A percentile compares a stretch with the other conserved stretches of the same genome.
Evolutionary conservation across 1,284 basidiomycete species (phyloP).

Genomic region (Cryptococcus wingfieldii): DNA sequence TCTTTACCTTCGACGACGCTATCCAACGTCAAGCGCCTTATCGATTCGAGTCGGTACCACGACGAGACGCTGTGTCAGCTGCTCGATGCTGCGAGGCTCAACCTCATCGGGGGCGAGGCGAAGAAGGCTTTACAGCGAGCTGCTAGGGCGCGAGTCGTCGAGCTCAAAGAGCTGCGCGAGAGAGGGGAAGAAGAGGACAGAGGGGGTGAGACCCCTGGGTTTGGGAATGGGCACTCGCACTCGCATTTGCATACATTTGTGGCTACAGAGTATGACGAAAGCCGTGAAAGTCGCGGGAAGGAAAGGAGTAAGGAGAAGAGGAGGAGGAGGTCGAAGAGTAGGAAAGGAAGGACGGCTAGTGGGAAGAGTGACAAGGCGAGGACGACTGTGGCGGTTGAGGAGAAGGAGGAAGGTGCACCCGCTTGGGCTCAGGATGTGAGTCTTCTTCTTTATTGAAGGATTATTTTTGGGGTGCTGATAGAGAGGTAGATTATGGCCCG

Average conservation of each 20-base stretch:
- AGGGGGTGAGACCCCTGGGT: neutral
- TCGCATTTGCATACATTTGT: neutral
- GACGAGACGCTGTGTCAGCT: constrained; percentile 48
- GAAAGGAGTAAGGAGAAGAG: neutral
- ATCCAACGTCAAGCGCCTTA: constrained; percentile 36
- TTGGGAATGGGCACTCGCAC: neutral
- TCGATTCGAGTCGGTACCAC: constrained; percentile 41
- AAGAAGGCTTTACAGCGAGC: constrained; percentile 45
- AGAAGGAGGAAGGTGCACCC: constrained; percentile 14
- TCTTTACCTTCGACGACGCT: constrained; percentile 34
- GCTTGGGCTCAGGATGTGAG: constrained; percentile 37
- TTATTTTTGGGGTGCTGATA: constrained; percentile 1
- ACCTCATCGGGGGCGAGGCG: constrained; percentile 43
- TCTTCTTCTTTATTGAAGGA: neutral
- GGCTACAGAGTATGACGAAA: neutral
- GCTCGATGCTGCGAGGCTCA: constrained; percentile 41
- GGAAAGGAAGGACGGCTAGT: constrained; percentile 1
- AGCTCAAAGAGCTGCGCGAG: constrained; percentile 35
- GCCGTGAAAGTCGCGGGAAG: neutral
- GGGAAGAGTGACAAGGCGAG: constrained; percentile 6
- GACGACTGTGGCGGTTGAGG: neutral
- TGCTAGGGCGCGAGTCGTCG: constrained; percentile 42
- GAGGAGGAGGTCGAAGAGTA: constrained; percentile 1
- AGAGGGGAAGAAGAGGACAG: constrained; percentile 15
- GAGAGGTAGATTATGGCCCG: constrained; percentile 26